Evolutionary conservation across 208 protist species (phyloP).

Genomic region (Acanthamoeba royreba): DNA sequence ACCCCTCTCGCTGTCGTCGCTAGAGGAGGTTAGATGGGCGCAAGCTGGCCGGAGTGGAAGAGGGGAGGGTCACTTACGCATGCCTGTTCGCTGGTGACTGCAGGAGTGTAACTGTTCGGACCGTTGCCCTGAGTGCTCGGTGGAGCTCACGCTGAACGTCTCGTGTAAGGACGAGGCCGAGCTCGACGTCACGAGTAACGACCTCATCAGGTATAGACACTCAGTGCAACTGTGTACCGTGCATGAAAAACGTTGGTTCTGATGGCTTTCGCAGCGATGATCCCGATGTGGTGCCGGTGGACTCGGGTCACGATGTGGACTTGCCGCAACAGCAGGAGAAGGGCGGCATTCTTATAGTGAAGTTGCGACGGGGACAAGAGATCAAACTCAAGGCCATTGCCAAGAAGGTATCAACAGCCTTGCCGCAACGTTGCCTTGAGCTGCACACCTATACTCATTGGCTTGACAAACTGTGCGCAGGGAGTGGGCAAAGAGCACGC

Average conservation of each 20-base stretch:
- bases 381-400: slow-evolving; percentile 74
- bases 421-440: too few relatives aligned
- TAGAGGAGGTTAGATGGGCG: background rate
- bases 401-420: slow-evolving; percentile 68
- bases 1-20: background rate
- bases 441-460: background rate
- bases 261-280: background rate
- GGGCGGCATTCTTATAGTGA: slow-evolving; percentile 73
- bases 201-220: background rate
- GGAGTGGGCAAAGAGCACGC: slow-evolving; percentile 95
- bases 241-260: too few relatives aligned
- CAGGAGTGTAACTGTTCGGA: background rate
- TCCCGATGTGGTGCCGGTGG: background rate
- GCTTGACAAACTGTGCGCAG: slow-evolving; percentile 86
- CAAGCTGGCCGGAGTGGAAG: too few relatives aligned
- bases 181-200: background rate
- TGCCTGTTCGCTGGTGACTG: too few relatives aligned
- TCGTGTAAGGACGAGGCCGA: slow-evolving; percentile 50
- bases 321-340: background rate
- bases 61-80: too few relatives aligned
- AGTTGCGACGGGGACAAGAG: slow-evolving; percentile 72
- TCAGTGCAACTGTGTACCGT: too few relatives aligned
- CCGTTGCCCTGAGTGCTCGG: background rate
- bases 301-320: too few relatives aligned
- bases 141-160: slow-evolving; percentile 70